A percentile compares a stretch with the other conserved stretches of the same genome.
phyloP scores from a whole-genome alignment of 129 eudicot genomes.

The Flaveria ramosissima region DNA sequence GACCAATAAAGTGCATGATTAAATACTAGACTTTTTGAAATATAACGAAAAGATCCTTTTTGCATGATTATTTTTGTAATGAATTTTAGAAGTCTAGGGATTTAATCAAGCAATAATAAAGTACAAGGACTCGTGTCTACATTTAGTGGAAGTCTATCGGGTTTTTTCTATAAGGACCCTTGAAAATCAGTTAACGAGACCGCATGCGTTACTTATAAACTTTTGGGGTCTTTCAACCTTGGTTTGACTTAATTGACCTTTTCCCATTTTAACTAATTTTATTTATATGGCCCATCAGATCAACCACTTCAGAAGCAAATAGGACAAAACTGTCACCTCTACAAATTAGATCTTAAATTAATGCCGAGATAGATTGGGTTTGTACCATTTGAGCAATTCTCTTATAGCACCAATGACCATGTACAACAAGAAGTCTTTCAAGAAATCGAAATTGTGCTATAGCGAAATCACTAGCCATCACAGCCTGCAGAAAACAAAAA shows the following conservation, averaged over 20 bases:
- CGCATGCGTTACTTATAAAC: background rate
- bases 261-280: background rate
- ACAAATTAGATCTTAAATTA: background rate
- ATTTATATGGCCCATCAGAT: background rate
- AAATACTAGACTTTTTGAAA: background rate
- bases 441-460: constrained; percentile 92
- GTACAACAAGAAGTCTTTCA: constrained; percentile 91
- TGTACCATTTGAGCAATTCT: constrained; percentile 94
- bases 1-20: background rate
- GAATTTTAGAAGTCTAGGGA: background rate
- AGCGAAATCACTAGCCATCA: constrained; percentile 95
- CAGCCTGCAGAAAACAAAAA: constrained; percentile 63
- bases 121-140: background rate
- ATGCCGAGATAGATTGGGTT: background rate
- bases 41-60: background rate
- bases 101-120: background rate
- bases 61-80: background rate
- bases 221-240: constrained; percentile 1
- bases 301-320: background rate
- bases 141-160: background rate
- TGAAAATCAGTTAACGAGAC: background rate
- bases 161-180: background rate
- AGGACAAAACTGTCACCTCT: too few species aligned
- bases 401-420: constrained; percentile 99
- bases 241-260: background rate